Conservation (phyloP, 257 asterid genomes). For the Penstemon newberryi region DNA sequence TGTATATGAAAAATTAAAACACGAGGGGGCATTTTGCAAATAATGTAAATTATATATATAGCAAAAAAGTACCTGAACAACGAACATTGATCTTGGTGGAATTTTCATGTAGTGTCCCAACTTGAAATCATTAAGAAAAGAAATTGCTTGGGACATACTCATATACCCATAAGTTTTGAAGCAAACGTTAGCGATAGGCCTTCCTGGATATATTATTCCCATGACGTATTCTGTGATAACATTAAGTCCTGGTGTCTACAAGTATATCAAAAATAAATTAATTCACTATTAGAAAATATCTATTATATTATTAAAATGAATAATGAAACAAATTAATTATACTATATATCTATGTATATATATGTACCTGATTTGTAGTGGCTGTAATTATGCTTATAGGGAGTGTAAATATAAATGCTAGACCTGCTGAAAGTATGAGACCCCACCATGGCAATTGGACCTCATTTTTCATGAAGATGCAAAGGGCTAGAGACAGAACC, state of each 20-base stretch:
- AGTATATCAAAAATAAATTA: neutral
- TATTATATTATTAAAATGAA: too few relatives aligned
- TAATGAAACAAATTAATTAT: too few relatives aligned
- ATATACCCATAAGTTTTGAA: constrained; percentile 80
- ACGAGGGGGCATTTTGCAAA: too few relatives aligned
- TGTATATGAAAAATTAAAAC: too few relatives aligned
- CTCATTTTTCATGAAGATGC: constrained; percentile 57
- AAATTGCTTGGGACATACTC: constrained; percentile 74
- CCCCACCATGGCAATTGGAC: constrained; percentile 94
- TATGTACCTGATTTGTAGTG: constrained; percentile 69
- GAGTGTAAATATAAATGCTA: constrained; percentile 59
- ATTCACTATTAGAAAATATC: neutral
- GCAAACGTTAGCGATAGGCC: constrained; percentile 82
- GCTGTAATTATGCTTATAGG: constrained; percentile 76
- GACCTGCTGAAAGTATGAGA: constrained; percentile 42
- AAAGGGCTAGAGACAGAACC: constrained; percentile 46
- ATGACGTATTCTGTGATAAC: constrained; percentile 65
- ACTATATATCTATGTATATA: neutral
- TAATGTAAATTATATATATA: too few relatives aligned
- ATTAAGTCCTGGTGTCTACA: constrained; percentile 67
- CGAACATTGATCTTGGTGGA: constrained; percentile 85
- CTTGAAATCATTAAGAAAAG: constrained; percentile 75
- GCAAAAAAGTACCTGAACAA: constrained; percentile 55
- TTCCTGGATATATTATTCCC: constrained; percentile 68
- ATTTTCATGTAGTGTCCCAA: constrained; percentile 85